Conservation (phyloP, 1,284 basidiomycete genomes). For the Irpex sp. region DNA sequence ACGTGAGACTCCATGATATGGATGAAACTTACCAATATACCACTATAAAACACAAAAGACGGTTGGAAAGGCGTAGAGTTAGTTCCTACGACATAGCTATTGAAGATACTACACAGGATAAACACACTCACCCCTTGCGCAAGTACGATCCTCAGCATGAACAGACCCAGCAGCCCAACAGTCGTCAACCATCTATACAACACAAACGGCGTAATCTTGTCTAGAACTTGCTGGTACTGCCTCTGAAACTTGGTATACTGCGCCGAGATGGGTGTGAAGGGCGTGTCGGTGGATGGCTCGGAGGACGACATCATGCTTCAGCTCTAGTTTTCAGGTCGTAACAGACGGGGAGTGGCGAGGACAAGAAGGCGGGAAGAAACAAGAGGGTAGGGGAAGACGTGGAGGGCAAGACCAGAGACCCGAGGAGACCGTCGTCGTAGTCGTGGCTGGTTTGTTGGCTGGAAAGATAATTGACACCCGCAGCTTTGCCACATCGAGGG, state of each 20-base stretch:
- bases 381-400: neutral
- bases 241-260: constrained; percentile 50
- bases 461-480: neutral
- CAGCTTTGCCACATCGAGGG: constrained; percentile 11
- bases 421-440: constrained; percentile 3
- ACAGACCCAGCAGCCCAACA: constrained; percentile 66
- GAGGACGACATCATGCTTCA: constrained; percentile 40
- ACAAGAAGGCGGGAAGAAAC: too few species aligned
- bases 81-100: too few species aligned
- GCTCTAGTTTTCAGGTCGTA: neutral
- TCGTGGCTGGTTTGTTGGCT: neutral
- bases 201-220: constrained; percentile 88
- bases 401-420: neutral
- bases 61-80: too few species aligned
- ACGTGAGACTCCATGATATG: neutral
- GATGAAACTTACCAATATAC: constrained; percentile 8
- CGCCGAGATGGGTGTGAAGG: constrained; percentile 46
- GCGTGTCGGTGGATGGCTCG: constrained; percentile 38
- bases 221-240: constrained; percentile 80
- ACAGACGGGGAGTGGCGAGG: too few species aligned
- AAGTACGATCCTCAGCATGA: constrained; percentile 84
- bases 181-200: constrained; percentile 88
- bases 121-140: constrained; percentile 76
- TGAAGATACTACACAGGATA: too few species aligned
- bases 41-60: neutral